Base-by-base conservation (phyloP, 306 rosid species). In the Prunus mongolica region DNA sequence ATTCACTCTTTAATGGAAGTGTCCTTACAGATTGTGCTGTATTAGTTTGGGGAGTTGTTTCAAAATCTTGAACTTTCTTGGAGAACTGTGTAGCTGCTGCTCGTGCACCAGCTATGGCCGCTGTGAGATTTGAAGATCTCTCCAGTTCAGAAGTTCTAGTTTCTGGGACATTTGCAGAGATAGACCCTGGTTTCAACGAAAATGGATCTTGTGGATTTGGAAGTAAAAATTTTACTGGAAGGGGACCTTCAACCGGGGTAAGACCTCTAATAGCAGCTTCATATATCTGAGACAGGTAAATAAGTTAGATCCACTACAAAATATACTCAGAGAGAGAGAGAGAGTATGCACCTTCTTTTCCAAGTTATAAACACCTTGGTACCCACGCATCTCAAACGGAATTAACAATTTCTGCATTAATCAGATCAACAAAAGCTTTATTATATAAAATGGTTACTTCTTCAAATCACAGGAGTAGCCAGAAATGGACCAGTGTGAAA, bases 331-430 rank as follows among this genome's bases (percentile, higher is more conserved):
- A 34, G 9, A 38, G 9, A 38, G 44, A 38, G 44, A 38, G 44
- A 38, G 44, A 6, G 44, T 15, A 45, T 0, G 24, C 68, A 95
- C 97, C 97, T 89, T 95, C 78, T 80, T 91, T 83, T 95, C 99
- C 89, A 95, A 79, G 87, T 95, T 95, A 78, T 92, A 92, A 72
- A 95, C 93, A 45, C 99, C 82, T 75, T 92, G 99, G 85, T 83
- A 87, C 16, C 99, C 99, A 32, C 97, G 96, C 99, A 95, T 95
- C 91, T 95, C 99, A 66, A 95, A 92, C 0, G 99, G 99, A 81
- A 95, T 82, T 86, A 90, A 75, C 88, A 92, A 76, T 83, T 81
- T 95, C 97, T 95, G 89, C 47, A 82, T 77, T 45, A 72, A 27
- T 22, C 63, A 51, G 41, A 74, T 34, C 24, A 61, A 54, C 71